A percentile compares a stretch with the other conserved stretches of the same genome.
These are phyloP conservation scores for Trichosanthes truncata DNA, from an alignment of 306 rosid genomes.

Conservation along the genomic window DNA sequence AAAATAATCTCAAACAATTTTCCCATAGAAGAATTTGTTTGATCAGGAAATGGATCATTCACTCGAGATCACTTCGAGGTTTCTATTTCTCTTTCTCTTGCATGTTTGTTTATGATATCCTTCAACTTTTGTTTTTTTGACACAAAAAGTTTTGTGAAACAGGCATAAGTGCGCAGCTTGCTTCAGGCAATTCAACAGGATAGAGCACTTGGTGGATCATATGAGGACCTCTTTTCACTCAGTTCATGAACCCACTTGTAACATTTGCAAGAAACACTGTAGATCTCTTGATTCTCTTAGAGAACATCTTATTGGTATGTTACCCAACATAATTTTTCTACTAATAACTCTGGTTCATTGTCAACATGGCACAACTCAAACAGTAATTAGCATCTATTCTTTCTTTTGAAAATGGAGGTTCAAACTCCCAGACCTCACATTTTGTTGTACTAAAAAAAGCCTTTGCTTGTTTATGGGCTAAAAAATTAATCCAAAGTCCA, in stretches of 20 bases:
- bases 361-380: no score
- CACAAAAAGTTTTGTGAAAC: background rate
- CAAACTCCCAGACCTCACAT: no score
- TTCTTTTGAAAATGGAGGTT: no score
- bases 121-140: background rate
- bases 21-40: background rate
- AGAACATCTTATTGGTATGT: constrained; percentile 73
- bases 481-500: no score
- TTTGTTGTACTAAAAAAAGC: background rate
- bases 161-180: constrained; percentile 97
- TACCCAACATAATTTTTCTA: no score
- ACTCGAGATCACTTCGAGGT: constrained; percentile 65
- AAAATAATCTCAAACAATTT: background rate
- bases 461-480: no score
- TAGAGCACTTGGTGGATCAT: constrained; percentile 96
- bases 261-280: constrained; percentile 87
- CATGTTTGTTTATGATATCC: background rate
- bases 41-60: constrained; percentile 23
- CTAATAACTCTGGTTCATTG: no score
- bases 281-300: constrained; percentile 87
- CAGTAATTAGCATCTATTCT: no score
- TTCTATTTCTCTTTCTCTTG: constrained; percentile 1
- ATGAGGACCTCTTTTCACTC: constrained; percentile 91
- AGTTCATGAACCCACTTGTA: constrained; percentile 78
- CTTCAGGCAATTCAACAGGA: constrained; percentile 72